These are phyloP conservation scores for Sonneratia alba DNA, from an alignment of 345 rosid species.

Conservation along the genomic window DNA sequence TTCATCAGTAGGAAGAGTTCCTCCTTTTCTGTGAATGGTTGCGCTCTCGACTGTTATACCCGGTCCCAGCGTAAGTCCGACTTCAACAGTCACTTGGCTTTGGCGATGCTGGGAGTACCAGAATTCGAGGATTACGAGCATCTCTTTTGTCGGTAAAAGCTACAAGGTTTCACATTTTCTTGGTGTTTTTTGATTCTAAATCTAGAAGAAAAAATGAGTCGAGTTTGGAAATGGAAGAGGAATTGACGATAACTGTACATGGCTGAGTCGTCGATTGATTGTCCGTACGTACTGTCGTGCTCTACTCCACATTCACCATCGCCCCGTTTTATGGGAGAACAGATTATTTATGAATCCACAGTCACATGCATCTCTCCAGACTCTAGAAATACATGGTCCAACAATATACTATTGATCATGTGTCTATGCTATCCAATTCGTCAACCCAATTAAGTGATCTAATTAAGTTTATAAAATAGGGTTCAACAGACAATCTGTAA, in stretches of 20 bases:
- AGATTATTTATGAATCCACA: background rate
- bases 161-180: background rate
- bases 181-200: background rate
- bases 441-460: too few relatives aligned
- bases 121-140: conserved; percentile 60
- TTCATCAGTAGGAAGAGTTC: conserved; percentile 30
- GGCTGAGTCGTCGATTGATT: background rate
- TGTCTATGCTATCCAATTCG: too few relatives aligned
- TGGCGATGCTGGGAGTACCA: conserved; percentile 82
- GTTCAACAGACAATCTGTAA: too few relatives aligned
- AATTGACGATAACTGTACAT: background rate
- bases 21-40: conserved; percentile 40
- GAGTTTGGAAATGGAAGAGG: background rate
- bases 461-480: too few relatives aligned
- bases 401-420: too few relatives aligned
- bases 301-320: background rate
- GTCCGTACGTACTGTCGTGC: background rate
- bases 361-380: too few relatives aligned
- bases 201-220: background rate
- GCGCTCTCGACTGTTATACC: conserved; percentile 36
- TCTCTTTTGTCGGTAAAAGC: conserved; percentile 40
- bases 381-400: too few relatives aligned
- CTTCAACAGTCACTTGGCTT: conserved; percentile 74
- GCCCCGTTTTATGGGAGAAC: background rate
- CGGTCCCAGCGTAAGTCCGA: conserved; percentile 57